Conservation (phyloP, 179 eudicot species). For the Beta corolliflora region DNA sequence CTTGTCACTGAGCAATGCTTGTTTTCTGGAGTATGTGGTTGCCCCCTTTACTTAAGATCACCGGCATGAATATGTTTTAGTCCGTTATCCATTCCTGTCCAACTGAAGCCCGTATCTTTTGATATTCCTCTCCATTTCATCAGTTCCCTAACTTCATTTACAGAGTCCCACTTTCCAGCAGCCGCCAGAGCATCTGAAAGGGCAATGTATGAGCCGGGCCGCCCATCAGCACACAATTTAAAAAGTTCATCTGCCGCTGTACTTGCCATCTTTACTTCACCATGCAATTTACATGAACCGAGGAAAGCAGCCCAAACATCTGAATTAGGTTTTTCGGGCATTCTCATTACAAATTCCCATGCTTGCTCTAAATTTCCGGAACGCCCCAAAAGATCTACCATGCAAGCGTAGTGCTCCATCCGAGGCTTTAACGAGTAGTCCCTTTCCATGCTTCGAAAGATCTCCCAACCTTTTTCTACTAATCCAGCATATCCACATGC, state of each 20-base stretch:
- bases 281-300: conserved; percentile 72
- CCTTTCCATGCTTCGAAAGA: conserved; percentile 72
- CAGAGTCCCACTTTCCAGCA: conserved; percentile 80
- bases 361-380: conserved; percentile 68
- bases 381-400: conserved; percentile 90
- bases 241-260: conserved; percentile 72
- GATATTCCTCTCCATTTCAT: conserved; percentile 76
- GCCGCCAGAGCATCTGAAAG: conserved; percentile 78
- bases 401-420: conserved; percentile 95
- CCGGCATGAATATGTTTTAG: conserved; percentile 32
- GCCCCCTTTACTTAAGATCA: background rate
- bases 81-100: conserved; percentile 59
- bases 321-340: conserved; percentile 83
- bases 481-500: conserved; percentile 84
- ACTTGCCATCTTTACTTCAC: conserved; percentile 71
- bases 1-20: too few species aligned
- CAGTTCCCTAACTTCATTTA: conserved; percentile 64
- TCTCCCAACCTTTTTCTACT: conserved; percentile 62
- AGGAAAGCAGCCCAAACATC: conserved; percentile 94
- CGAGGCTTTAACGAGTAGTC: conserved; percentile 68
- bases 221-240: conserved; percentile 43
- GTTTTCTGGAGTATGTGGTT: too few species aligned
- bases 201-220: conserved; percentile 87
- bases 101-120: conserved; percentile 76
- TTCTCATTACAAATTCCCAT: conserved; percentile 58